Percentiles rank a stretch among this genome's conserved stretches.
phyloP scores from a whole-genome alignment of 768 basidiomycete species.

The Neoboletus magnificus region DNA sequence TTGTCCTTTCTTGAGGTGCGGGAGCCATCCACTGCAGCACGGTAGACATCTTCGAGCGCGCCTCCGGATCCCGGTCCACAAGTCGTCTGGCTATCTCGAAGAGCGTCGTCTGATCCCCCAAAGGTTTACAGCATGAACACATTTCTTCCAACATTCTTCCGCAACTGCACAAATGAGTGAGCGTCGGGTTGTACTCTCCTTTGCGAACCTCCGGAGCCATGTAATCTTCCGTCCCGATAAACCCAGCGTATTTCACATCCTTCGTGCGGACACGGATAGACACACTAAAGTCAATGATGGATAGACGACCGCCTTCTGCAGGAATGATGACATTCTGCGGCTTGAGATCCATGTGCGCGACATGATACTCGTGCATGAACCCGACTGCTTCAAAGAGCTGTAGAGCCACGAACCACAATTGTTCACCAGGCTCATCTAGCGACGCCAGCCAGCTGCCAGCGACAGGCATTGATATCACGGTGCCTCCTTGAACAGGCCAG shows the following conservation, averaged over 20 bases:
- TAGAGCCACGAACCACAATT: background rate
- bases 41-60: background rate
- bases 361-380: conserved; percentile 12
- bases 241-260: background rate
- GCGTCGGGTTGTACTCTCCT: background rate
- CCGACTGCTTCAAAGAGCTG: conserved; percentile 5
- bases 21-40: background rate
- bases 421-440: background rate
- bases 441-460: background rate
- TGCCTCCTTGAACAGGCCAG: background rate
- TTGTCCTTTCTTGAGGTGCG: background rate
- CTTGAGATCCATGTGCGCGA: conserved; percentile 19
- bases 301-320: background rate
- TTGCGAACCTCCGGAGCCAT: background rate
- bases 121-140: background rate
- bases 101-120: background rate
- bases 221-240: background rate
- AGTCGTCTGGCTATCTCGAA: conserved; percentile 36
- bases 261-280: background rate
- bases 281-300: background rate
- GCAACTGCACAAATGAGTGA: background rate
- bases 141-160: background rate
- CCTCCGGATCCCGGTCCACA: background rate
- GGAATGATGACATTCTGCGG: background rate
- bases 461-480: background rate